phyloP scores from a whole-genome alignment of 2,329 filamentous ascomycete genomes.

The Calcarisporium arbuscula region DNA sequence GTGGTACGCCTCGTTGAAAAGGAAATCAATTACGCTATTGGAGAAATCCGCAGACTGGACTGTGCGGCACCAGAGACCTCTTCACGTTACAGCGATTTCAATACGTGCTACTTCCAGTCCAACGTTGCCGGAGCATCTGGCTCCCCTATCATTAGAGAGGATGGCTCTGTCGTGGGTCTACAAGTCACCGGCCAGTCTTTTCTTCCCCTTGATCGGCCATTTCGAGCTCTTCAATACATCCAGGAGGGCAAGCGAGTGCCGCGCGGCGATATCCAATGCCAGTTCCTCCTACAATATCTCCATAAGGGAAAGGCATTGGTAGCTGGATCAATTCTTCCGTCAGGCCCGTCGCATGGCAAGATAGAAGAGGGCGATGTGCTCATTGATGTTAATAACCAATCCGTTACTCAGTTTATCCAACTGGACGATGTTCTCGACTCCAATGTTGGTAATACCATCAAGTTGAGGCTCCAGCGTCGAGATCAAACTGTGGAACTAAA shows the following conservation, averaged over 20 bases:
- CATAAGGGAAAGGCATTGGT: conserved; percentile 98
- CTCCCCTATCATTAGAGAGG: conserved; percentile 92
- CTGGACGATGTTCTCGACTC: conserved; percentile 89
- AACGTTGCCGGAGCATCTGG: conserved; percentile 96
- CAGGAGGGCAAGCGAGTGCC: conserved; percentile 67
- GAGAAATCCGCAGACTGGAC: conserved; percentile 92
- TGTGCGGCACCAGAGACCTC: conserved; percentile 96
- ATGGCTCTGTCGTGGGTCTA: conserved; percentile 83
- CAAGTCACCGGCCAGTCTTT: conserved; percentile 93
- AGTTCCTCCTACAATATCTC: conserved; percentile 94
- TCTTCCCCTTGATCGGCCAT: conserved; percentile 81
- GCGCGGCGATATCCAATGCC: conserved; percentile 93
- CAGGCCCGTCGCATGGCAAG: conserved; percentile 79
- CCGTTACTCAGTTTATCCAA: conserved; percentile 86
- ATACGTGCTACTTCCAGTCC: conserved; percentile 91
- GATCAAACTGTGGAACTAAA: conserved; percentile 82
- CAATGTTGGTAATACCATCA: conserved; percentile 70
- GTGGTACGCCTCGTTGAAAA: conserved; percentile 98
- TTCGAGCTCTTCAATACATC: conserved; percentile 80
- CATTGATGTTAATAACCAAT: conserved; percentile 84
- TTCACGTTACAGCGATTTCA: conserved; percentile 98
- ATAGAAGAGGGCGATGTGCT: conserved; percentile 92
- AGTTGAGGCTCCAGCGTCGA: conserved; percentile 77
- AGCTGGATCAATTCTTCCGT: conserved; percentile 86
- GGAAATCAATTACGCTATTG: conserved; percentile 94